phyloP scores from a whole-genome alignment of 2,329 filamentous ascomycete genomes.

The Fusarium denticulatum region DNA sequence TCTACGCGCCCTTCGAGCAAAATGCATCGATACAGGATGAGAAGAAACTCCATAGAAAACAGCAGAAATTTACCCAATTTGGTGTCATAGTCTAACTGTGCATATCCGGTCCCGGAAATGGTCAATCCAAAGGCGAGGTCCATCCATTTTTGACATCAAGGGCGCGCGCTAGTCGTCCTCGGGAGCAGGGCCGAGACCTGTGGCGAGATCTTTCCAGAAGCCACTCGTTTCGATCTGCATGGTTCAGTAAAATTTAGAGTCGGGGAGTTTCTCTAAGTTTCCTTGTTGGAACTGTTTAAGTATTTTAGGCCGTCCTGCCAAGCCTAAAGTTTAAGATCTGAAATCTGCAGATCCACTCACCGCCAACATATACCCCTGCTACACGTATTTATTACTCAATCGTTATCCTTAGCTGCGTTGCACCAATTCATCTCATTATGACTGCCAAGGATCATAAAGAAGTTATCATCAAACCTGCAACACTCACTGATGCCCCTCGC shows the following conservation, averaged over 20 bases:
- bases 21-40: slow-evolving; percentile 32
- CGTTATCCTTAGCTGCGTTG: neutral
- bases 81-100: neutral
- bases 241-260: neutral
- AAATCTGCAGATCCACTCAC: neutral
- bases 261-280: neutral
- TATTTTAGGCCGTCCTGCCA: neutral
- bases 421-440: neutral
- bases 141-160: slow-evolving; percentile 14
- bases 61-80: neutral
- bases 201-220: slow-evolving; percentile 10
- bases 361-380: neutral
- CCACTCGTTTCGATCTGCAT: neutral
- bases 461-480: slow-evolving; percentile 9
- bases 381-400: neutral
- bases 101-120: neutral
- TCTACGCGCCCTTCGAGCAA: slow-evolving; percentile 28
- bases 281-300: neutral
- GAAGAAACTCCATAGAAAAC: rapidly evolving
- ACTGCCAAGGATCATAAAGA: neutral
- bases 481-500: neutral
- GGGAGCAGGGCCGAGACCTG: neutral
- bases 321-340: neutral
- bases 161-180: slow-evolving; percentile 9
- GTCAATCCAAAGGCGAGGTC: neutral